Base-by-base conservation (phyloP, 108 stramenopile genomes). In the Nitzschia palea region DNA sequence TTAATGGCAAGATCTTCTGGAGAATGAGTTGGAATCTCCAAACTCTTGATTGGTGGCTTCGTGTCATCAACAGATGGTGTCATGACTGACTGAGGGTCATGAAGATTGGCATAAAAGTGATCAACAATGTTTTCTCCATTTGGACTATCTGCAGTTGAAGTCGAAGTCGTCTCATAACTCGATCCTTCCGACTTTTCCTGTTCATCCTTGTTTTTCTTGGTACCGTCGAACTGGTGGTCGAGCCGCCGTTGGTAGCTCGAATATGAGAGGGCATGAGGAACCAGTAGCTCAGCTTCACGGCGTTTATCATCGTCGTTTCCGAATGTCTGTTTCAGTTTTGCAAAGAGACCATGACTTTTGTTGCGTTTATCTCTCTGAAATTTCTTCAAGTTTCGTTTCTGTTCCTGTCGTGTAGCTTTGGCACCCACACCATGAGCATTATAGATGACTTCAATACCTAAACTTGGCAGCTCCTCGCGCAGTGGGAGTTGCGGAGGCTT, bases 361-460 rank as follows among this genome's bases (percentile, higher is more conserved):
- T 68, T 55, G 42, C 10, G 12, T 71, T 71, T 37, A 34, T 32
- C 17, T 55, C 33, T 34, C 32, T 37, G 44, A 50, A 35, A 78
- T 15, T 62, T 31, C 9, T 40, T 34, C 26, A 72, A 33, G 25
- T 34, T n/a, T 30, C 47, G 48, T 42, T 71, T 61, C 12, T 70
- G 29, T 33, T 71, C 80, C 12, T 73, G 54, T 43, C 54, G 43
- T 22, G 63, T 23, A 4, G 76, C 76, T 5, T 62, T 50, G 15
- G 34, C 47, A 0, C 74, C 84, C 20, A 69, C 47, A 12, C 84
- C 80, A 8, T 59, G 30, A 10, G 84, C 84, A 58, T 81, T 67
- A 63, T 81, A 85, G 25, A 86, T 57, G 44, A 82, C 70, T 65
- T 86, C 85, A 28, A 86, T 66, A 55, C 85, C 85, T 10, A 86